Evolutionary conservation across 345 rosid genomes (phyloP).

Genomic region (Euphorbia pulcherrima): DNA sequence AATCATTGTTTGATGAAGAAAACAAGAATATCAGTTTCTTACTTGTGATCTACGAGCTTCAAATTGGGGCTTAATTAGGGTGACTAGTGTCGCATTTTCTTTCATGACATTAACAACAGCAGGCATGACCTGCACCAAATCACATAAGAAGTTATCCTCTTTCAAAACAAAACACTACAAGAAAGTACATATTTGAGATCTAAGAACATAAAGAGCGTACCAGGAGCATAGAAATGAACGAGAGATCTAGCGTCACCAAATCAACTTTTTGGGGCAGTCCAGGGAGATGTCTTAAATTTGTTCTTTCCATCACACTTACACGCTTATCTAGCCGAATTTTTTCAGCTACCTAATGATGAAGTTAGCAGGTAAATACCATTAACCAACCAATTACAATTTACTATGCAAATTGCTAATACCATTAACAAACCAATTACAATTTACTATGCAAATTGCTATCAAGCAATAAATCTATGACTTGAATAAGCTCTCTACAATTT

Average conservation of each 20-base stretch:
- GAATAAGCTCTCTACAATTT: background rate
- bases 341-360: constrained; percentile 68
- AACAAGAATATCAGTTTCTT: constrained; percentile 13
- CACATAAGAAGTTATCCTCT: background rate
- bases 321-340: constrained; percentile 72
- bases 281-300: constrained; percentile 81
- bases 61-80: constrained; percentile 88
- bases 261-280: constrained; percentile 81
- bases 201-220: constrained; percentile 23
- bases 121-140: constrained; percentile 70
- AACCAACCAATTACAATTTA: constrained; percentile 7
- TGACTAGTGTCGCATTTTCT: constrained; percentile 64
- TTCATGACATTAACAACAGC: constrained; percentile 81
- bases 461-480: background rate
- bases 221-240: constrained; percentile 86
- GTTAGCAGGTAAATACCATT: background rate
- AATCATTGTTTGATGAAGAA: background rate
- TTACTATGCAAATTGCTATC: background rate
- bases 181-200: background rate
- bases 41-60: constrained; percentile 94
- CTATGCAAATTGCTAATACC: too few species aligned
- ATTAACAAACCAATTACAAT: too few species aligned
- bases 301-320: constrained; percentile 73
- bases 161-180: too few species aligned
- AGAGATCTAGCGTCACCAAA: constrained; percentile 91